phyloP scores from a whole-genome alignment of 495 filamentous ascomycete genomes.

The Hyphodiscus hymeniophilus region DNA sequence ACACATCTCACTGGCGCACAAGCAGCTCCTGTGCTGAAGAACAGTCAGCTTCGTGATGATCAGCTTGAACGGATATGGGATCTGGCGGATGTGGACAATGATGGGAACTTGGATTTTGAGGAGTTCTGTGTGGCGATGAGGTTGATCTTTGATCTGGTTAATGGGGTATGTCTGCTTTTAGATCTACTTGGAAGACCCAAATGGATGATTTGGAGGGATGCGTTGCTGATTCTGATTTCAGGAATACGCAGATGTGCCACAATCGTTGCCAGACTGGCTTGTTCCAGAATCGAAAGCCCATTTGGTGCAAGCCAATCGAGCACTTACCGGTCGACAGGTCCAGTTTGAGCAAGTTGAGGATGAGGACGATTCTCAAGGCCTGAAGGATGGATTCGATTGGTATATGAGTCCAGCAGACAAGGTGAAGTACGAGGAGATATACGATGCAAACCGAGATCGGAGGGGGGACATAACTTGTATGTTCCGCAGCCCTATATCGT shows the following conservation, averaged over 20 bases:
- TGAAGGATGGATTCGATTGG: conserved; percentile 98
- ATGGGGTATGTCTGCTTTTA: conserved; percentile 56
- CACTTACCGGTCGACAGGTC: conserved; percentile 63
- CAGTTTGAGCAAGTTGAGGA: conserved; percentile 72
- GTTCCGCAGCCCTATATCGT: neutral
- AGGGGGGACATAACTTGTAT: conserved; percentile 77
- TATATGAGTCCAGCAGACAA: conserved; percentile 93
- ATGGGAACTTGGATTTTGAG: conserved; percentile 96
- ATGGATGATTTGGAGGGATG: neutral
- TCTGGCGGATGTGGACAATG: conserved; percentile 90
- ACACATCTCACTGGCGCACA: conserved; percentile 81
- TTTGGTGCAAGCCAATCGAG: conserved; percentile 81
- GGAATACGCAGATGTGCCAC: conserved; percentile 83
- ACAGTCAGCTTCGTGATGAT: conserved; percentile 85
- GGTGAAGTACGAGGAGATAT: conserved; percentile 91
- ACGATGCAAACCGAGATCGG: conserved; percentile 75
- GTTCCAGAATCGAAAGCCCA: conserved; percentile 95
- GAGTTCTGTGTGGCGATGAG: conserved; percentile 99
- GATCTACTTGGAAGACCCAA: neutral
- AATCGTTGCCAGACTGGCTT: conserved; percentile 83
- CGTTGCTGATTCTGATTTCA: conserved; percentile 25
- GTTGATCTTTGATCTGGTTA: conserved; percentile 91
- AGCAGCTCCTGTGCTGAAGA: conserved; percentile 91
- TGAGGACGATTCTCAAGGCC: conserved; percentile 69
- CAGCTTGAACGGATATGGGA: conserved; percentile 98